These are phyloP conservation scores for Teratosphaeria destructans DNA, from an alignment of 2,329 filamentous ascomycete genomes.

Conservation along the genomic window DNA sequence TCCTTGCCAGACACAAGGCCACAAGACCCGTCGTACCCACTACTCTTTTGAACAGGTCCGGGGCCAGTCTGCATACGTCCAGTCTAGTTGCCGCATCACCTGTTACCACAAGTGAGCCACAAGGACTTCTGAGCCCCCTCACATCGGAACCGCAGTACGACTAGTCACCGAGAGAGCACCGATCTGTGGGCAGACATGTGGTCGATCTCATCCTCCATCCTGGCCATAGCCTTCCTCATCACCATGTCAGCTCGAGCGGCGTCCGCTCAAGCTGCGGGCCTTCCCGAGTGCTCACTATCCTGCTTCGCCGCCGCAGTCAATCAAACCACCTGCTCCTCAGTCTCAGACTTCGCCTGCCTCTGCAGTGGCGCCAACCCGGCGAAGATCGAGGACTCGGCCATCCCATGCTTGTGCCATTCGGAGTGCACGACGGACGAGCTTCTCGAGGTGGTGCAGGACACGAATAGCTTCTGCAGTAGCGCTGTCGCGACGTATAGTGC, in stretches of 20 bases:
- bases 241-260: not conserved
- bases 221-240: not conserved
- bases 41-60: not conserved
- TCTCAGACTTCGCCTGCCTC: constrained; percentile 42
- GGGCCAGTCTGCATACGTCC: not conserved
- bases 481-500: constrained; percentile 3
- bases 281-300: constrained; percentile 19
- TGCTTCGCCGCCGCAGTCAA: constrained; percentile 41
- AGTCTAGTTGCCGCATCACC: not conserved
- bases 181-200: not conserved
- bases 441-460: constrained; percentile 9
- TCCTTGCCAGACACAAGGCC: not conserved
- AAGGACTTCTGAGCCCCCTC: not conserved
- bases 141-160: not conserved
- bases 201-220: not conserved
- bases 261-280: not conserved
- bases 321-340: constrained; percentile 34
- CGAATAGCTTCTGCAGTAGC: constrained; percentile 2
- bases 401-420: constrained; percentile 27
- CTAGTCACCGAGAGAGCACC: not conserved
- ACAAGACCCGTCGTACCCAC: not conserved
- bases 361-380: constrained; percentile 33
- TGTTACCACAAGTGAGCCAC: not conserved
- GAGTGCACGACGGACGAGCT: constrained; percentile 29
- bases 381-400: constrained; percentile 29